Evolutionary conservation across 2,329 filamentous ascomycete genomes (phyloP).

Genomic region (Phyllosticta citribraziliensis): DNA sequence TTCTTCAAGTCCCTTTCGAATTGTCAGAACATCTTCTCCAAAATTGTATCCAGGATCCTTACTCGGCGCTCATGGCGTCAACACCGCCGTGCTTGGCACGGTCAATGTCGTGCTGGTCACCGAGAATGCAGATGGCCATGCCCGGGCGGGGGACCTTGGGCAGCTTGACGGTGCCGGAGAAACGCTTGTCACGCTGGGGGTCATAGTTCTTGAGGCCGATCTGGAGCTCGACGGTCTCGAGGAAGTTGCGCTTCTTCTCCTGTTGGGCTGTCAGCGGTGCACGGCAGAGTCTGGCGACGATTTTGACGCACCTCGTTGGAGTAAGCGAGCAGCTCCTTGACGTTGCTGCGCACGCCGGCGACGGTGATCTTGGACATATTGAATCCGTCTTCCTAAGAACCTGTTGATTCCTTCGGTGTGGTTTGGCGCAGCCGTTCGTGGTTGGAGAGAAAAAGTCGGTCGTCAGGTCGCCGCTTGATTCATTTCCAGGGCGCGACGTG

Average conservation of each 20-base stretch:
- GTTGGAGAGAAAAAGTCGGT: conserved; percentile 8
- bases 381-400: conserved; percentile 40
- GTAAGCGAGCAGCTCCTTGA: conserved; percentile 90
- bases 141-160: conserved; percentile 82
- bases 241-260: conserved; percentile 95
- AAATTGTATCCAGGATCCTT: neutral
- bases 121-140: conserved; percentile 82
- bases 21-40: neutral
- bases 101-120: conserved; percentile 98
- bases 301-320: conserved; percentile 44
- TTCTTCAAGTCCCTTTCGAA: conserved; percentile 78
- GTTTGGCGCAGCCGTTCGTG: conserved; percentile 9
- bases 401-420: conserved; percentile 12
- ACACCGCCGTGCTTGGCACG: conserved; percentile 98
- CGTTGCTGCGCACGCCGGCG: conserved; percentile 61
- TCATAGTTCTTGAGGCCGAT: conserved; percentile 44
- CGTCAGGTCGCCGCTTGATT: neutral
- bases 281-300: neutral
- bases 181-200: conserved; percentile 99
- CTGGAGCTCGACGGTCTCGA: conserved; percentile 76
- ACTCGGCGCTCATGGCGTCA: conserved; percentile 92
- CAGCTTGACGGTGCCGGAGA: conserved; percentile 97
- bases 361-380: conserved; percentile 80
- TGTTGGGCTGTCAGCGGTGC: conserved; percentile 25
- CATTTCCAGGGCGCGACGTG: neutral